These are phyloP conservation scores for Ustilago lituana DNA, from an alignment of 1,284 basidiomycete genomes.

Conservation along the genomic window DNA sequence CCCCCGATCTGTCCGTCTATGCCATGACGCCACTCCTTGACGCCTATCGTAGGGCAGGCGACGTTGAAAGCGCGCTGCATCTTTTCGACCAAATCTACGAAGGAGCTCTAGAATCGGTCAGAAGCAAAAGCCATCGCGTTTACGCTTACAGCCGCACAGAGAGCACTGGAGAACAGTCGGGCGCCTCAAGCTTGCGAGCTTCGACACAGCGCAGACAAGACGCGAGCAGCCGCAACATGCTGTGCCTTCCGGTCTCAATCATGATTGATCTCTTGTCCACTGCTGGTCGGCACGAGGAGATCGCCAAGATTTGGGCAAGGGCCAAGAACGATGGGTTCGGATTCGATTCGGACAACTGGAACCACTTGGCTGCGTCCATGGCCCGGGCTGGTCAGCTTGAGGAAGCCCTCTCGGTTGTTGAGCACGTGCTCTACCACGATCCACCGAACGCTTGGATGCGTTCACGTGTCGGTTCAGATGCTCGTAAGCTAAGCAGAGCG, in stretches of 20 bases:
- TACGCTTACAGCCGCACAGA: slow-evolving; percentile 24
- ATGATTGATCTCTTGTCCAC: slow-evolving; percentile 75
- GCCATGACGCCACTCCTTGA: slow-evolving; percentile 78
- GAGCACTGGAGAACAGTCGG: not conserved
- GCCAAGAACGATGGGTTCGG: slow-evolving; percentile 77
- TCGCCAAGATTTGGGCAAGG: slow-evolving; percentile 77
- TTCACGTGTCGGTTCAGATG: not conserved
- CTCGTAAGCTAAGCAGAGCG: not conserved
- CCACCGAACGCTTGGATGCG: slow-evolving; percentile 29
- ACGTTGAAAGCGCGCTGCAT: slow-evolving; percentile 73
- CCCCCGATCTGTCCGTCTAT: slow-evolving; percentile 73
- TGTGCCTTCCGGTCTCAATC: slow-evolving; percentile 84
- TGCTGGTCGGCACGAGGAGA: slow-evolving; percentile 73
- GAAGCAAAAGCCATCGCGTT: slow-evolving; percentile 39
- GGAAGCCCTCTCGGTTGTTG: slow-evolving; percentile 83
- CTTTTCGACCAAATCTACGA: slow-evolving; percentile 79
- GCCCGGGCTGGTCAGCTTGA: slow-evolving; percentile 81
- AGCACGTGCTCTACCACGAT: slow-evolving; percentile 74
- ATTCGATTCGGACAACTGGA: slow-evolving; percentile 93
- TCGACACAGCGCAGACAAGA: slow-evolving; percentile 16
- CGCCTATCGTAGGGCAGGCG: slow-evolving; percentile 75
- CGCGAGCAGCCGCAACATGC: slow-evolving; percentile 70
- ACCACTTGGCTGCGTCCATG: slow-evolving; percentile 80
- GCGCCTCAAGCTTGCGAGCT: not conserved
- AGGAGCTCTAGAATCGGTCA: slow-evolving; percentile 68